Evolutionary conservation across 306 rosid genomes (phyloP), one percentile per base, ranked within the genome.

Genomic region (Quercus variabilis): DNA sequence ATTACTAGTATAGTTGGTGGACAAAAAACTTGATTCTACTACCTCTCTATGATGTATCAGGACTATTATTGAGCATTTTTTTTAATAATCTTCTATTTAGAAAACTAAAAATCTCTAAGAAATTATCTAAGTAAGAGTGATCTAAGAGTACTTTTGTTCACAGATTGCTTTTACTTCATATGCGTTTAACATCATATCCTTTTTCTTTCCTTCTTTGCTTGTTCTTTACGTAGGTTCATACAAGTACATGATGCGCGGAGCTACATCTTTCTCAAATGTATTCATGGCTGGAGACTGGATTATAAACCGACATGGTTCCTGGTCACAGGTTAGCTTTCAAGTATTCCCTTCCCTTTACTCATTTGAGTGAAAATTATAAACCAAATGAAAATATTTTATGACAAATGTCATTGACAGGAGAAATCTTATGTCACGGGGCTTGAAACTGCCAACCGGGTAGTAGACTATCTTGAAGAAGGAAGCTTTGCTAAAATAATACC

Each of bases 231-330:
- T 76, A 89, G 91, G 93, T 71, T 89, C 93, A 31, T 89, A 83
- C 62, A 83, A 85, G 81, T 46, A 77, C 91, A 80, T 80, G 88
- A 76, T 81, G 73, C 85, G 88, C 0, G 81, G 89, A 2, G 73
- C 89, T 71, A 89, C 93, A 18, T 81, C 91, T 35, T 81, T 87
- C 58, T 84, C 85, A 5, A 89, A 89, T 71, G 41, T 87, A 55
- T 85, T 89, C 88, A 85, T 87, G 89, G 91, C 91, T 1, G 93
- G 93, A 81, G 93, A 89, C 59, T 89, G 93, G 93, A 87, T 89
- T 31, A 70, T 81, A 26, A 89, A 83, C 80, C 81, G 91, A 30
- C 93, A 89, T 15, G 93, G 93, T 49, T 87, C 93, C 33, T 89
- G 91, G 89, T 87, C 84, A 60, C 91, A 85, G 88, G 93, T 88